Evolutionary conservation across 805 yeast species (phyloP).

Genomic region (Candida nemodendra): DNA sequence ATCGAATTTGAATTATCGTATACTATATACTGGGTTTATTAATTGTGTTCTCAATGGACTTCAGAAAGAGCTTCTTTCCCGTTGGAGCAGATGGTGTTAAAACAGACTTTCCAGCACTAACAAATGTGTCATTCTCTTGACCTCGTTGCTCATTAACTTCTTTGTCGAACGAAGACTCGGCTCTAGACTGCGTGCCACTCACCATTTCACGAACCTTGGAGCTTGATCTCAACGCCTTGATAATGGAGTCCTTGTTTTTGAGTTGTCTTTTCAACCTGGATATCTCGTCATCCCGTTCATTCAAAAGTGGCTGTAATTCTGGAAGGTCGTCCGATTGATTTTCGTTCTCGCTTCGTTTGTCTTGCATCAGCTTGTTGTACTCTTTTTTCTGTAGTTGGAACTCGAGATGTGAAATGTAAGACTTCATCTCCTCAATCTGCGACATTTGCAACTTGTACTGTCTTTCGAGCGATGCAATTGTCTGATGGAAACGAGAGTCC

Average conservation of each 20-base stretch:
- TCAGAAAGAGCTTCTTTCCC: constrained; percentile 14
- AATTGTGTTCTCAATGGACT: constrained; percentile 20
- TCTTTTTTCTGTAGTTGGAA: constrained; percentile 39
- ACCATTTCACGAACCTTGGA: constrained; percentile 51
- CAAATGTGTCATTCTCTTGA: neutral
- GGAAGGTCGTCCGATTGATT: constrained; percentile 1
- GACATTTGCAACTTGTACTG: constrained; percentile 44
- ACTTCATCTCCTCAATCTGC: constrained; percentile 58
- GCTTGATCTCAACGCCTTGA: constrained; percentile 68
- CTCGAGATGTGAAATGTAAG: constrained; percentile 61
- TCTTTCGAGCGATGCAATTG: constrained; percentile 47
- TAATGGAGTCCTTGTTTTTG: constrained; percentile 74
- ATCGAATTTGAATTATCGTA: too few species aligned
- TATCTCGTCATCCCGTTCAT: constrained; percentile 69
- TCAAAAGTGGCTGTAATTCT: constrained; percentile 30
- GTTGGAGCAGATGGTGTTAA: neutral
- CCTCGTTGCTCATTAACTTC: neutral
- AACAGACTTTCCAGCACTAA: neutral
- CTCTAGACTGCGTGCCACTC: neutral
- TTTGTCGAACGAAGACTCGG: neutral
- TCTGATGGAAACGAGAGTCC: constrained; percentile 36
- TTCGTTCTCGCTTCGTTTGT: constrained; percentile 1
- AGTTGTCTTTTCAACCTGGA: constrained; percentile 58
- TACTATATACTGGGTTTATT: constrained; percentile 1
- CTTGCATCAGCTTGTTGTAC: neutral